Evolutionary conservation across 2,329 filamentous ascomycete genomes (phyloP).

Genomic region (Scorias spongiosa): DNA sequence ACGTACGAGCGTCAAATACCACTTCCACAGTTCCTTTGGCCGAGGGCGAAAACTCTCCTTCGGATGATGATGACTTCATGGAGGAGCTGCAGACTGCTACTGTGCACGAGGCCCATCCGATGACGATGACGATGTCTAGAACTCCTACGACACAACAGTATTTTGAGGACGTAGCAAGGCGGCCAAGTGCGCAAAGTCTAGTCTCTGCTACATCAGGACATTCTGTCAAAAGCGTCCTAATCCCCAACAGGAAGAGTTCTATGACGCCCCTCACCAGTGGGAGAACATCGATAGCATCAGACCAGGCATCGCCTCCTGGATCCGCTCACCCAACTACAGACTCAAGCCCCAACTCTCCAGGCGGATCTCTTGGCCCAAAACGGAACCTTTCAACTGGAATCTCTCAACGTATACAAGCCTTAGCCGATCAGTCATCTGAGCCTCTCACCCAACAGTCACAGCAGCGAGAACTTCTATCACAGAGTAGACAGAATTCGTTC

Average conservation of each 20-base stretch:
- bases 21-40: conserved; percentile 11
- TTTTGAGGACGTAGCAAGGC: background rate
- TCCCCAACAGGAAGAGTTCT: background rate
- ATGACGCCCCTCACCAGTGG: background rate
- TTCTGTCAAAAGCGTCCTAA: conserved; percentile 5
- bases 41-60: conserved; percentile 31
- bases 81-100: conserved; percentile 73
- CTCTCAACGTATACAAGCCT: conserved; percentile 82
- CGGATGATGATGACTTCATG: conserved; percentile 51
- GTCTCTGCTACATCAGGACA: conserved; percentile 4
- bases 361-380: conserved; percentile 30
- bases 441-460: conserved; percentile 2
- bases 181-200: background rate
- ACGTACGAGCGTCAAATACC: conserved; percentile 23
- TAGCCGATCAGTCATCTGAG: conserved; percentile 51
- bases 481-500: conserved; percentile 5
- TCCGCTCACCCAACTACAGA: background rate
- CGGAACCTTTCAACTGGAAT: conserved; percentile 79
- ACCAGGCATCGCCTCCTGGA: background rate
- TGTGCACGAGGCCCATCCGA: conserved; percentile 66
- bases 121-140: conserved; percentile 55
- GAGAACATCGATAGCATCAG: background rate
- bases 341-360: background rate
- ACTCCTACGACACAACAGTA: conserved; percentile 54
- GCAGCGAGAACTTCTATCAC: conserved; percentile 7